Conservation (phyloP, 805 yeast genomes). For the Yarrowia bubula region DNA sequence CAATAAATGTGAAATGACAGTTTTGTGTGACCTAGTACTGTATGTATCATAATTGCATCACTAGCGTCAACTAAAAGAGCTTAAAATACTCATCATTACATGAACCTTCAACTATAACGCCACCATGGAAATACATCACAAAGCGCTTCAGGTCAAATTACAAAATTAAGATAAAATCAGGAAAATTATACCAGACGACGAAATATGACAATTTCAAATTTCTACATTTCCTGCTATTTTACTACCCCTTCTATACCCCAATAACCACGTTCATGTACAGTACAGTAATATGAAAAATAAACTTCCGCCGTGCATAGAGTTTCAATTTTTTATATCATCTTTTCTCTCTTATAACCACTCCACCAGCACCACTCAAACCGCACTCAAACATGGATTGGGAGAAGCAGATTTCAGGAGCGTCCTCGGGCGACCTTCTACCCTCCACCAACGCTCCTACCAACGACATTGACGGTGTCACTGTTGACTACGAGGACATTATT, state of each 20-base stretch:
- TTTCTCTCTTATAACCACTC: background rate
- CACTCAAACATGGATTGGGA: slow-evolving; percentile 3
- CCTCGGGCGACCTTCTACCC: background rate
- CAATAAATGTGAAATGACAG: too few relatives aligned
- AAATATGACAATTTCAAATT: too few relatives aligned
- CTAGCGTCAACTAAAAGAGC: too few relatives aligned
- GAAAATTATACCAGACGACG: too few relatives aligned
- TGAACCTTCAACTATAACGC: too few relatives aligned
- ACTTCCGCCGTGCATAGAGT: background rate
- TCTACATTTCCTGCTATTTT: background rate
- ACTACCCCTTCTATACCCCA: background rate
- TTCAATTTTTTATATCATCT: background rate
- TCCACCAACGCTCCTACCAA: background rate
- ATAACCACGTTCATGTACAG: too few relatives aligned
- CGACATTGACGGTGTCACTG: slow-evolving; percentile 10
- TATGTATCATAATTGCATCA: too few relatives aligned
- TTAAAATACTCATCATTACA: too few relatives aligned
- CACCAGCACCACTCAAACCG: background rate
- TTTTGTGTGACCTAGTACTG: too few relatives aligned
- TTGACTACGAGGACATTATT: background rate
- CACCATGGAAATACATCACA: too few relatives aligned
- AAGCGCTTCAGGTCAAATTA: too few relatives aligned
- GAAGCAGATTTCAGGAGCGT: background rate
- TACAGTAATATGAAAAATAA: background rate
- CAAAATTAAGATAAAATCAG: too few relatives aligned